These are phyloP conservation scores for Phlebopus sp. DNA, from an alignment of 1,284 basidiomycete species.

Conservation along the genomic window DNA sequence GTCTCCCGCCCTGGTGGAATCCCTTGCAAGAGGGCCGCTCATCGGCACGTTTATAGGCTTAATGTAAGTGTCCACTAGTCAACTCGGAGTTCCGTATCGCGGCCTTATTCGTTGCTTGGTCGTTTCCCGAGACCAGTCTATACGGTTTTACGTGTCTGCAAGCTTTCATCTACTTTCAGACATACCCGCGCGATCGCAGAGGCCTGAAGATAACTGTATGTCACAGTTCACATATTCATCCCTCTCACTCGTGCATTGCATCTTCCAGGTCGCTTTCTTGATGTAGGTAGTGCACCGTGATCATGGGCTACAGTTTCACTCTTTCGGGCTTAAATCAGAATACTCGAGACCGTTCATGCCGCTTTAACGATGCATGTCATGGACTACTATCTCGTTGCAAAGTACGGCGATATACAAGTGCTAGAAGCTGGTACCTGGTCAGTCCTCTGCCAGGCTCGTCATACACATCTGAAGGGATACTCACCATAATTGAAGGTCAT, in stretches of 20 bases:
- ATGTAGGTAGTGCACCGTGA: conserved; percentile 11
- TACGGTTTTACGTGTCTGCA: conserved; percentile 31
- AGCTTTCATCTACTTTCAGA: conserved; percentile 28
- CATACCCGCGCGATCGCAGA: conserved; percentile 20
- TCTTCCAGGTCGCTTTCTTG: conserved; percentile 21
- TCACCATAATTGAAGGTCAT: conserved; percentile 11
- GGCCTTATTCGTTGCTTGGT: conserved; percentile 1
- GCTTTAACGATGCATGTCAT: conserved; percentile 23
- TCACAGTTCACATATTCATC: not conserved
- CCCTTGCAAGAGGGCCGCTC: conserved; percentile 25
- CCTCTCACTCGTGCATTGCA: too few relatives aligned
- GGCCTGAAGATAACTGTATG: conserved; percentile 25
- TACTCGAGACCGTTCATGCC: conserved; percentile 24
- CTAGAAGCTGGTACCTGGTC: conserved; percentile 20
- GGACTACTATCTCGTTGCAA: conserved; percentile 21
- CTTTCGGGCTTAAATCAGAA: conserved; percentile 5
- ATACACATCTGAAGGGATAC: too few relatives aligned
- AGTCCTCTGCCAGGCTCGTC: conserved; percentile 9
- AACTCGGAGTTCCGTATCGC: not conserved
- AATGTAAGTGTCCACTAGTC: conserved; percentile 17
- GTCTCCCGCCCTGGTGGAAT: not conserved
- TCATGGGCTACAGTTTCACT: not conserved
- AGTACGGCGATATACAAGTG: conserved; percentile 12
- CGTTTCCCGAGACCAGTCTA: conserved; percentile 11
- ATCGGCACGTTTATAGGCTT: conserved; percentile 28